Conservation (phyloP, 306 rosid species). For the Trifolium subterraneum region DNA sequence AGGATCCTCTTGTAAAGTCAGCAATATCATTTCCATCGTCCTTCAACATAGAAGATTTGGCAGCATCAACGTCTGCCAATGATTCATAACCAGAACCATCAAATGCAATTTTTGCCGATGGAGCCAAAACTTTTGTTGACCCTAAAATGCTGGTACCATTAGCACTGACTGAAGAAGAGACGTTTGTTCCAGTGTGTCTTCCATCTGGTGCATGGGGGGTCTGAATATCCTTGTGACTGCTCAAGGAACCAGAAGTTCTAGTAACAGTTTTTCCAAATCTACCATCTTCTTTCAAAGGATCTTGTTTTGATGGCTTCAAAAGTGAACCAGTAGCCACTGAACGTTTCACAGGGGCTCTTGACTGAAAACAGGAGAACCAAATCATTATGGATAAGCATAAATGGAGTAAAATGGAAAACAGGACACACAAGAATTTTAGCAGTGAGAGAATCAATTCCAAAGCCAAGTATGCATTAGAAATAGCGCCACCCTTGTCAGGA, state of each 20-base stretch:
- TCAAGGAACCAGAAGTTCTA: constrained; percentile 58
- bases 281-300: constrained; percentile 73
- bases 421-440: background rate
- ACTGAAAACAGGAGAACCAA: constrained; percentile 59
- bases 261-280: constrained; percentile 76
- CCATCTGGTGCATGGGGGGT: constrained; percentile 64
- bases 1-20: constrained; percentile 67
- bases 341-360: constrained; percentile 68
- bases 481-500: background rate
- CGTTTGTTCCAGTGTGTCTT: constrained; percentile 57
- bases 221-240: constrained; percentile 65
- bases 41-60: constrained; percentile 67
- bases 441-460: constrained; percentile 4
- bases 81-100: constrained; percentile 67
- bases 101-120: constrained; percentile 50
- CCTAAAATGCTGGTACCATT: constrained; percentile 62
- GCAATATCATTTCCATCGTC: constrained; percentile 71
- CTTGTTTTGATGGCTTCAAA: constrained; percentile 75
- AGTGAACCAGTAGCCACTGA: constrained; percentile 64
- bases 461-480: constrained; percentile 17
- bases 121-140: constrained; percentile 58
- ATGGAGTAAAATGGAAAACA: constrained; percentile 12
- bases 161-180: constrained; percentile 57
- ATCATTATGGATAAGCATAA: constrained; percentile 19
- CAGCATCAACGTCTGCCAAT: constrained; percentile 66